phyloP scores from a whole-genome alignment of 1,284 basidiomycete genomes.

The Cryptococcus depauperatus region DNA sequence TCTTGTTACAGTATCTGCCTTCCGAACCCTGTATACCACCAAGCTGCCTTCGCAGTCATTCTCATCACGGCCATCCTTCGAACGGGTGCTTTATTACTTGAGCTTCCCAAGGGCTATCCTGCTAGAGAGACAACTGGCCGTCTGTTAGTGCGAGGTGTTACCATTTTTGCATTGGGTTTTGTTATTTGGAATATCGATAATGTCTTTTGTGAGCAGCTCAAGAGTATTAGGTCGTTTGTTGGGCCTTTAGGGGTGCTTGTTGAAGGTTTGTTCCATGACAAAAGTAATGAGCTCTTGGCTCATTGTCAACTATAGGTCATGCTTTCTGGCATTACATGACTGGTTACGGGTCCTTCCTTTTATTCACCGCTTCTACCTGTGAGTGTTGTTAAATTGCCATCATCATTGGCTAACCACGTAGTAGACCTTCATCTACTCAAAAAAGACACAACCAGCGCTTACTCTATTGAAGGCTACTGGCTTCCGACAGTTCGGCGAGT shows the following conservation, averaged over 20 bases:
- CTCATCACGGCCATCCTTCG: constrained; percentile 36
- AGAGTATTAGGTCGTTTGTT: constrained; percentile 18
- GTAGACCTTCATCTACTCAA: constrained; percentile 12
- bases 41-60: constrained; percentile 48
- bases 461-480: constrained; percentile 3
- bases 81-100: constrained; percentile 31
- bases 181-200: constrained; percentile 52
- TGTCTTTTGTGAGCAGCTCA: constrained; percentile 45
- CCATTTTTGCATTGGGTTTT: constrained; percentile 45
- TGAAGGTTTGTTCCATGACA: constrained; percentile 25
- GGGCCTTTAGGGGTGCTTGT: constrained; percentile 32
- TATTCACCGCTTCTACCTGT: constrained; percentile 45
- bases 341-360: constrained; percentile 46
- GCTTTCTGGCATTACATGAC: constrained; percentile 52
- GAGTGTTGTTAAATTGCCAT: constrained; percentile 5
- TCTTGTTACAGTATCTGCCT: constrained; percentile 39
- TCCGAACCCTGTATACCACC: constrained; percentile 51
- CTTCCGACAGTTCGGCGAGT: too few species aligned
- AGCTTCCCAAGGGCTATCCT: constrained; percentile 22
- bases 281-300: not conserved
- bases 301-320: constrained; percentile 30
- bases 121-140: constrained; percentile 22
- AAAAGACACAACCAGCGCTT: constrained; percentile 9
- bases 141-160: constrained; percentile 29
- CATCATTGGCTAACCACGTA: not conserved